A percentile compares a stretch with the other conserved stretches of the same genome.
phyloP scores from a whole-genome alignment of 208 protist genomes.

The Naegleria fowleri region DNA sequence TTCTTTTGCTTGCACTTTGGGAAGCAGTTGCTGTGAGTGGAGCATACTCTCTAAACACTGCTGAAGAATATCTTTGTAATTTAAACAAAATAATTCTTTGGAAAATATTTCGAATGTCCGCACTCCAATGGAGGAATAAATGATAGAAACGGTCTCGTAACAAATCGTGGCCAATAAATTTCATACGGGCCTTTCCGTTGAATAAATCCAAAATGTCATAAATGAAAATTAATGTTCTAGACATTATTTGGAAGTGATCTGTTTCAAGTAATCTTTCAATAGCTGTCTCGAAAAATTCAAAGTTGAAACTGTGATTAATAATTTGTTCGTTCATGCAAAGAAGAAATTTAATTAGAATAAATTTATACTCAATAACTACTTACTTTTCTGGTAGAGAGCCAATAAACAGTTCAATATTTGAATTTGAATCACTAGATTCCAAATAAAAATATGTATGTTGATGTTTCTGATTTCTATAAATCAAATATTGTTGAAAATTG shows the following conservation, averaged over 20 bases:
- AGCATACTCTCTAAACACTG: not conserved
- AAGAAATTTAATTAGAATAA: not conserved
- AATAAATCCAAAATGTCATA: conserved; percentile 22
- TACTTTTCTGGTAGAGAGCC: not conserved
- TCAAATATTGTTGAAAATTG: not conserved
- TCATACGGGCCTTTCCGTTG: not conserved
- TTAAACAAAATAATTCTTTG: conserved; percentile 21
- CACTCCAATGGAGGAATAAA: conserved; percentile 20
- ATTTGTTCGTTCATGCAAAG: not conserved
- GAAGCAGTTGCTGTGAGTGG: not conserved
- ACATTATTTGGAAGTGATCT: conserved; percentile 21
- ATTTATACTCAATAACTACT: not conserved
- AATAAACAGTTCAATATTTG: conserved; percentile 21
- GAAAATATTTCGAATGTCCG: not conserved
- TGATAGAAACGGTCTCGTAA: conserved; percentile 1
- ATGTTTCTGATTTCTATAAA: not conserved
- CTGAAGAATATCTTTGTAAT: not conserved
- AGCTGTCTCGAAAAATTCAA: not conserved
- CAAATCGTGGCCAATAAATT: not conserved
- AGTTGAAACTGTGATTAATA: not conserved
- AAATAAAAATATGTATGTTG: not conserved
- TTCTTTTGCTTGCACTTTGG: not conserved
- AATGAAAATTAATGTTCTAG: conserved; percentile 19
- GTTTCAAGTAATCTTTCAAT: not conserved
- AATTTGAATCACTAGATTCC: not conserved